Base-by-base conservation (phyloP, 805 yeast genomes). In the Yarrowia divulgata region DNA sequence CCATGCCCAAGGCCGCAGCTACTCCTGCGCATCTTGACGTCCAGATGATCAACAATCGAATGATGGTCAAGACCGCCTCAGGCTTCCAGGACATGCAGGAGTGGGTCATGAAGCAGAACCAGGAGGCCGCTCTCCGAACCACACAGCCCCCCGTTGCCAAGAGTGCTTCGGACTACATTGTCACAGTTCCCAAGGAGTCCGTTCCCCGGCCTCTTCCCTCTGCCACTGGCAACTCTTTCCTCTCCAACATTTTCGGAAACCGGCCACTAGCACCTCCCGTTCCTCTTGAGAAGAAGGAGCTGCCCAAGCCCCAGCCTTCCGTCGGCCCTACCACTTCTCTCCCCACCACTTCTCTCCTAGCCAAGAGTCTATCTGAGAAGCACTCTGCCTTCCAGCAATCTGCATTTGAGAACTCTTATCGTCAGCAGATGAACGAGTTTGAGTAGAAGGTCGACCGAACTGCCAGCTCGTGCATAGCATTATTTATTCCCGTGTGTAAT, bases 21-120 rank as follows among this genome's bases (percentile, higher is more conserved):
- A 52, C 14, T 8, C 48, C 69, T 23, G 18, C 69, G 19, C 67
- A 54, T 55, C 69, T 67, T 14, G 67, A 74, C 14, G 76, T 75
- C 37, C 69, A 72, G 48, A 75, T 71, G 73, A 67, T 74, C 52
- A 71, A 67, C 62, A 73, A 73, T 67, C 70, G 76, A 16, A 71
- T 75, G 73, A 73, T 73, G 75, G 75, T 75, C 49, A 58, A 70
- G 45, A 66, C 73, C 8, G 71, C 69, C 14, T 69, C 71, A 8
- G 62, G 67, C 12, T 70, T 48, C 52, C 69, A 72, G 32, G 77
- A 75, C 69, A 75, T 75, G 77, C 77, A 75, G 67, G 74, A 74
- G 16, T 74, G 76, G 76, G 71, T 74, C 34, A 71, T 71, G 45
- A 67, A 50, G 40, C 72, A 54, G 60, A 72, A 72, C 64, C 40